Evolutionary conservation across 768 basidiomycete genomes (phyloP), one percentile per base, ranked within the genome.

Genomic region (Tulasnella sp.): DNA sequence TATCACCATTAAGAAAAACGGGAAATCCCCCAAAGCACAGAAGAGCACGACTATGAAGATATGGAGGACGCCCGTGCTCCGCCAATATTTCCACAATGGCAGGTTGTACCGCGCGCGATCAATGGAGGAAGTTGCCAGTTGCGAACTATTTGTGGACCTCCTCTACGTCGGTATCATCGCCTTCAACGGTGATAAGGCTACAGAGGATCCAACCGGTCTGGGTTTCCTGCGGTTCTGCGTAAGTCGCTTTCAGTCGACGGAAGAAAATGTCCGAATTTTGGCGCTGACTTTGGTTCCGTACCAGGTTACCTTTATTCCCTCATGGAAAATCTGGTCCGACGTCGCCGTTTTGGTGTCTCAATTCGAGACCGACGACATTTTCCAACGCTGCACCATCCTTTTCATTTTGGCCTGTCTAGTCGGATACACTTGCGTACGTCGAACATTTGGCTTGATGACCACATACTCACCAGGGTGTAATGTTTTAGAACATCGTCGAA

Each of bases 311-410:
- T 74, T 74, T 36, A 37, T 74, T 17, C 73, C 73, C 4, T 74
- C 73, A 19, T 74, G 73, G 73, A 52, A 58, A 37, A 74, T 74
- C 34, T 74, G 73, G 73, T 74, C 73, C n/a, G 73, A 74, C 19
- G 49, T 74, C 9, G 54, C 42, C 17, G 38, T 38, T 19, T n/a
- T 74, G 29, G 52, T 74, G 31, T 52, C 45, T 37, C 49, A 58
- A 31, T 74, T 74, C 15, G 73, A 52, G 31, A 58, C 73, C 31
- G 73, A 74, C 54, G 73, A 74, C 38, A 74, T 37, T 31, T 36
- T 54, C 17, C 73, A 74, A 19, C 73, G 73, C 25, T 37, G 1
- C 49, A 39, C 36, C 31, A 74, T 74, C 49, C 73, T 74, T 3
- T 74, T 74, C 54, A 58, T 74, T 38, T 31, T 74, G 15, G 73